Percentiles rank a stretch among this genome's conserved stretches.
phyloP scores from a whole-genome alignment of 2,329 filamentous ascomycete genomes.

The Trichoderma oligosporum region DNA sequence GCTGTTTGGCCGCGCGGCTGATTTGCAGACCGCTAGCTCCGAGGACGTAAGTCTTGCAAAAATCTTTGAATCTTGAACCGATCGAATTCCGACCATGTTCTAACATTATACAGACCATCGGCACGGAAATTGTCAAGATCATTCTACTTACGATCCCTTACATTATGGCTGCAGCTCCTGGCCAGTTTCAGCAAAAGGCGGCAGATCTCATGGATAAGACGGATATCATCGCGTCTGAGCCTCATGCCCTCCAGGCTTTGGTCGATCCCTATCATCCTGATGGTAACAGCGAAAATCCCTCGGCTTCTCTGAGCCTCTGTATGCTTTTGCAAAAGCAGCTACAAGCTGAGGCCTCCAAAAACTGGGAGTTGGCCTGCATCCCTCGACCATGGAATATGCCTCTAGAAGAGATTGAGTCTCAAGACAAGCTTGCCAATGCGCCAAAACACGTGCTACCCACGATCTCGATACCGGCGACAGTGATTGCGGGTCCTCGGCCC shows the following conservation, averaged over 20 bases:
- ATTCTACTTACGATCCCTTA: slow-evolving; percentile 95
- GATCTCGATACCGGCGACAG: slow-evolving; percentile 70
- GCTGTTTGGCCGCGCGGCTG: slow-evolving; percentile 86
- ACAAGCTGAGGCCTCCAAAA: slow-evolving; percentile 66
- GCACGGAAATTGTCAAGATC: slow-evolving; percentile 90
- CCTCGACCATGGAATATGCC: slow-evolving; percentile 66
- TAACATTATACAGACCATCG: slow-evolving; percentile 50
- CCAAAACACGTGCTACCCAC: slow-evolving; percentile 75
- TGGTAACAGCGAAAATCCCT: slow-evolving; percentile 58
- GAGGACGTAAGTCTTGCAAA: slow-evolving; percentile 69
- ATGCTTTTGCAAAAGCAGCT: slow-evolving; percentile 82
- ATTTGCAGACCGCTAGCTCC: slow-evolving; percentile 86
- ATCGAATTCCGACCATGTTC: not conserved
- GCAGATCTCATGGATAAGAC: slow-evolving; percentile 85
- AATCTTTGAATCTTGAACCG: not conserved
- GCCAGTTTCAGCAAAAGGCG: slow-evolving; percentile 68
- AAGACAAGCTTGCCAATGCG: slow-evolving; percentile 54
- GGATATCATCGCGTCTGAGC: slow-evolving; percentile 86
- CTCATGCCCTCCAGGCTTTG: slow-evolving; percentile 76
- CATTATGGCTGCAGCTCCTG: slow-evolving; percentile 69
- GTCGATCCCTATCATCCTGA: slow-evolving; percentile 79
- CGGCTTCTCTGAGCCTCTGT: slow-evolving; percentile 65
- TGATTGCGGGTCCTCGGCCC: slow-evolving; percentile 68
- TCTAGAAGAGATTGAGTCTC: slow-evolving; percentile 56
- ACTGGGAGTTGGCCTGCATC: slow-evolving; percentile 70